Percentiles rank a stretch among this genome's conserved stretches.
Evolutionary conservation across 2,329 filamentous ascomycete species (phyloP).

Genomic region (Sporothrix brunneoviolacea): DNA sequence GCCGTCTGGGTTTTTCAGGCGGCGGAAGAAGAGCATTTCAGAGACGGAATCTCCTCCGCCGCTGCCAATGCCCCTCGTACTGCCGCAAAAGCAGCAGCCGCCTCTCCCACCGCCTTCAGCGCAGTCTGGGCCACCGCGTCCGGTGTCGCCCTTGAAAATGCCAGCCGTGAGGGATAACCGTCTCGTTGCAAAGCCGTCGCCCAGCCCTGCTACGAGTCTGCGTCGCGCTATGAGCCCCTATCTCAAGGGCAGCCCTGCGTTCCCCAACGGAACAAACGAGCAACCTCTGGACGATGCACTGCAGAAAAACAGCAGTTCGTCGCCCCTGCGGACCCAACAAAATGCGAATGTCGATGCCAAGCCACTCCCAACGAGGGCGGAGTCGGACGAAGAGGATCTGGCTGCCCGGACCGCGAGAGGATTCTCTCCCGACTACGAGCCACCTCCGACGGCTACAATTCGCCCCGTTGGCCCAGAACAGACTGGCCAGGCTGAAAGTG

Average conservation of each 20-base stretch:
- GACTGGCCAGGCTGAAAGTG: conserved; percentile 14
- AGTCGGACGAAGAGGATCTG: conserved; percentile 22
- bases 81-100: not conserved
- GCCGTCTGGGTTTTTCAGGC: conserved; percentile 86
- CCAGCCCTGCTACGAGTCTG: conserved; percentile 71
- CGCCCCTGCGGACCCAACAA: not conserved
- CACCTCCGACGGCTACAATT: conserved; percentile 64
- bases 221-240: conserved; percentile 85
- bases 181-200: conserved; percentile 29
- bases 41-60: conserved; percentile 57
- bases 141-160: conserved; percentile 28
- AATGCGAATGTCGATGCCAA: not conserved
- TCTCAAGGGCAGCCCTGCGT: conserved; percentile 37
- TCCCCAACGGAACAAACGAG: not conserved
- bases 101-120: conserved; percentile 11
- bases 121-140: conserved; percentile 31
- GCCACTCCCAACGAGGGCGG: not conserved
- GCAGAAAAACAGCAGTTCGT: not conserved
- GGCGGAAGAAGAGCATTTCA: conserved; percentile 81
- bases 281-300: not conserved
- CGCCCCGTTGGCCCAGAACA: conserved; percentile 49
- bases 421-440: conserved; percentile 71
- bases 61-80: conserved; percentile 37
- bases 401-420: conserved; percentile 41
- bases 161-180: conserved; percentile 26